Evolutionary conservation across 257 asterid genomes (phyloP).

Genomic region (Ophiorrhiza pumila): DNA sequence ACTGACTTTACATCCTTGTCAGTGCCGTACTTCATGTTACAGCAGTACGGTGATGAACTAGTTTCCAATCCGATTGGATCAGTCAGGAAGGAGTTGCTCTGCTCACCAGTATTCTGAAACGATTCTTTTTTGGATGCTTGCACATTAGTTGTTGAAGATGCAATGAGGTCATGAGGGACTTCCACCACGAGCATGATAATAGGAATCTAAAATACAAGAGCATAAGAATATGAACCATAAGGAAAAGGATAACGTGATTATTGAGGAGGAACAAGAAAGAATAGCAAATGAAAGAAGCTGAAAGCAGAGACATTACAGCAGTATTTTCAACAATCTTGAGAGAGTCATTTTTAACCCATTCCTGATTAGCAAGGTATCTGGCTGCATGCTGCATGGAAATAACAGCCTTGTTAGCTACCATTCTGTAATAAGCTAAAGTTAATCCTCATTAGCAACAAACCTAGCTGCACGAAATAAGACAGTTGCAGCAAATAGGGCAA

Average conservation of each 20-base stretch:
- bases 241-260: constrained; percentile 16
- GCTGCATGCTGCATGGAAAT: constrained; percentile 89
- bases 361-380: constrained; percentile 97
- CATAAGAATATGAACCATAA: constrained; percentile 9
- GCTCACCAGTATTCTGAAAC: constrained; percentile 40
- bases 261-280: constrained; percentile 1
- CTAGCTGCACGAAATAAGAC: neutral
- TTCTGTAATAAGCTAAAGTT: constrained; percentile 19
- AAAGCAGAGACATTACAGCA: constrained; percentile 65
- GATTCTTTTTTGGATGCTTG: constrained; percentile 51
- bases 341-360: constrained; percentile 99
- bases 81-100: constrained; percentile 43
- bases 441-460: constrained; percentile 3
- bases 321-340: constrained; percentile 99
- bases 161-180: constrained; percentile 78
- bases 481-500: neutral
- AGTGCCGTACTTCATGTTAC: constrained; percentile 34
- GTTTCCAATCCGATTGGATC: constrained; percentile 43
- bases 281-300: constrained; percentile 9
- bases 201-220: constrained; percentile 63
- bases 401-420: constrained; percentile 25
- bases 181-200: constrained; percentile 99
- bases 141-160: constrained; percentile 45
- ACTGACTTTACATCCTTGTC: constrained; percentile 66
- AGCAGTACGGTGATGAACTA: constrained; percentile 40